These are phyloP conservation scores for Gyrodon lividus DNA, from an alignment of 768 basidiomycete species.

Conservation along the genomic window DNA sequence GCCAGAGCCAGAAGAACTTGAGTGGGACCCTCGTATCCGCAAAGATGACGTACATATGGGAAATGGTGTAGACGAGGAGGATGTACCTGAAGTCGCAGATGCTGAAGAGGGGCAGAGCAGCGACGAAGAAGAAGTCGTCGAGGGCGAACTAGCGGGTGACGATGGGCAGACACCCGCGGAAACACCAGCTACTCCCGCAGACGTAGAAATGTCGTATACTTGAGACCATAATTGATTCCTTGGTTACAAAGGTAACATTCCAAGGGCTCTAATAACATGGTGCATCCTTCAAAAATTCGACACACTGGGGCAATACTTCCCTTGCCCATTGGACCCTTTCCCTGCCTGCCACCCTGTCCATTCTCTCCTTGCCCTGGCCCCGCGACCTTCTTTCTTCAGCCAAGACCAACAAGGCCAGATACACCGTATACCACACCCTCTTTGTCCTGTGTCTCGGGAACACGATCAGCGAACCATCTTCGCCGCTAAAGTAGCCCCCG, in stretches of 20 bases:
- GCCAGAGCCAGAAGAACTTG: slow-evolving; percentile 76
- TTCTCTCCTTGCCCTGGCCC: slow-evolving; percentile 12
- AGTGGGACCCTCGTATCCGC: slow-evolving; percentile 59
- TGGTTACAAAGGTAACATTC: not conserved
- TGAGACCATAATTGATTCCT: slow-evolving; percentile 2
- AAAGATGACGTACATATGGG: slow-evolving; percentile 9
- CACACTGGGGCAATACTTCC: slow-evolving; percentile 38
- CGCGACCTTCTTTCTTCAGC: slow-evolving; percentile 37
- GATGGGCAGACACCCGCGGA: slow-evolving; percentile 26
- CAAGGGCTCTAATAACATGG: slow-evolving; percentile 26
- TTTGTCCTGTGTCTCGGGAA: slow-evolving; percentile 74
- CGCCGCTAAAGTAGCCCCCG: slow-evolving; percentile 54
- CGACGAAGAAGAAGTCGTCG: slow-evolving; percentile 39
- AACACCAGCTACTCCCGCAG: slow-evolving; percentile 15
- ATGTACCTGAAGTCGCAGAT: slow-evolving; percentile 21
- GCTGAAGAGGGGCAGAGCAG: slow-evolving; percentile 34
- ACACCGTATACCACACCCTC: slow-evolving; percentile 73
- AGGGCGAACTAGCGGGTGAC: slow-evolving; percentile 33
- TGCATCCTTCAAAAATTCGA: slow-evolving; percentile 44
- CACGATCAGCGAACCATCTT: slow-evolving; percentile 48
- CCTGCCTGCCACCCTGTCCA: slow-evolving; percentile 16
- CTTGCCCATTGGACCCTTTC: slow-evolving; percentile 41
- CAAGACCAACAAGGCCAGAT: slow-evolving; percentile 54
- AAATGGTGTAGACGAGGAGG: slow-evolving; percentile 12
- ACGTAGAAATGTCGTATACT: slow-evolving; percentile 21